Conservation (phyloP, 2,329 filamentous ascomycete genomes). For the Ophiostoma himal-ulmi region DNA sequence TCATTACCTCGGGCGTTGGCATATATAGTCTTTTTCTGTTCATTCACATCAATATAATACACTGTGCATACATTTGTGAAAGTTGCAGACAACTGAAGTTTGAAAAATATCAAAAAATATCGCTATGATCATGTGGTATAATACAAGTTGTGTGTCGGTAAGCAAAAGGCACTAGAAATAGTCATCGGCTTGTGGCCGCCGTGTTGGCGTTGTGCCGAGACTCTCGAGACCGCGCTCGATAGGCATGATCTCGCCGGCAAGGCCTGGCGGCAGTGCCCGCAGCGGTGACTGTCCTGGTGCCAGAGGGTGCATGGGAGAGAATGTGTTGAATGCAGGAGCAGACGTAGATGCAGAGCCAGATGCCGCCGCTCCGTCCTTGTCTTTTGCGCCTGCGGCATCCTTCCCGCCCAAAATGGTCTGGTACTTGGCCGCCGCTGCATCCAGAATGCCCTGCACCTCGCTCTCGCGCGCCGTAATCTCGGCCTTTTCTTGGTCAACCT, state of each 20-base stretch:
- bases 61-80: constrained; percentile 1
- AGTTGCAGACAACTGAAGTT: neutral
- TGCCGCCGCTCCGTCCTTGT: neutral
- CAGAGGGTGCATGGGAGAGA: neutral
- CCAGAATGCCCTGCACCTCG: constrained; percentile 73
- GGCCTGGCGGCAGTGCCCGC: constrained; percentile 28
- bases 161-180: neutral
- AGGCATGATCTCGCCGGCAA: constrained; percentile 29
- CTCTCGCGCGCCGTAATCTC: constrained; percentile 64
- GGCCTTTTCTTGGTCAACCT: constrained; percentile 60
- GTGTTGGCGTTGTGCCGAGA: constrained; percentile 41
- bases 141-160: neutral
- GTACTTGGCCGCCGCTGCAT: constrained; percentile 68
- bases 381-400: constrained; percentile 18
- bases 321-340: neutral
- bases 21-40: constrained; percentile 6
- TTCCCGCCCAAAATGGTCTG: constrained; percentile 40
- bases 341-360: constrained; percentile 17
- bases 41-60: constrained; percentile 9
- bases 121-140: constrained; percentile 9
- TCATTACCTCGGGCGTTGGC: constrained; percentile 13
- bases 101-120: neutral
- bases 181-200: constrained; percentile 30
- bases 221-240: constrained; percentile 43
- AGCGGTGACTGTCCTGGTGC: constrained; percentile 26